Base-by-base conservation (phyloP, 805 yeast genomes). In the Lachancea mirantina region DNA sequence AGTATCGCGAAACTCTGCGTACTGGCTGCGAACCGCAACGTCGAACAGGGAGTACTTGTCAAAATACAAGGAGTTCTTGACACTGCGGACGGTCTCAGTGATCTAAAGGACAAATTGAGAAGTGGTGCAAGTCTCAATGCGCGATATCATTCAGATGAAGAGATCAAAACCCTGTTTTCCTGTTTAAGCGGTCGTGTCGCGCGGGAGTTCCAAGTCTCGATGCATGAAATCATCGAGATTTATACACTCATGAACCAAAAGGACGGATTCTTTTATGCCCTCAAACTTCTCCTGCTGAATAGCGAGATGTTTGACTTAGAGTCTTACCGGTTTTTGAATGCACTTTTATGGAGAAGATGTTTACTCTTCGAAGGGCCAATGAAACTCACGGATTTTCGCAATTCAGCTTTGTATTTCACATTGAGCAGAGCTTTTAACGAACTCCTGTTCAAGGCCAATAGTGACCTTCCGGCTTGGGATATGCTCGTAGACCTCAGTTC, bases 1-100 rank as follows among this genome's bases (percentile, higher is more conserved):
- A 79, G 84, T 36, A 56, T 85, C 30, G 88, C 94, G 2, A 85
- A 85, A 52, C 56, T 87, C 14, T 59, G 84, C 2, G 63, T 73
- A 1, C 48, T 82, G 13, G 77, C 76, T 0, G 52, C 65, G 1
- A 36, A 39, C 11, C 47, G 42, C 3, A 30, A 38, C 2, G 24
- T 16, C 2, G 38, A 38, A 4, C 23, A 38, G 14, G 48, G 43
- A 4, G 17, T 25, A 18, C 33, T 74, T 6, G 50, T 49, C 11
- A 67, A 66, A 6, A 67, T 80, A 19, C 78, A 78, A 42, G 61
- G 62, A 19, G 67, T 66, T 20, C 57, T 78, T 15, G 67, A 67
- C 22, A 53, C 61, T 13, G 56, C 72, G 11, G 66, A 73, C 35
- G 69, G 70, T 3, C 84, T 78, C 47, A 62, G 14, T 18, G 36